Conservation (phyloP, 768 basidiomycete genomes). For the Psilocybe subaeruginosa region DNA sequence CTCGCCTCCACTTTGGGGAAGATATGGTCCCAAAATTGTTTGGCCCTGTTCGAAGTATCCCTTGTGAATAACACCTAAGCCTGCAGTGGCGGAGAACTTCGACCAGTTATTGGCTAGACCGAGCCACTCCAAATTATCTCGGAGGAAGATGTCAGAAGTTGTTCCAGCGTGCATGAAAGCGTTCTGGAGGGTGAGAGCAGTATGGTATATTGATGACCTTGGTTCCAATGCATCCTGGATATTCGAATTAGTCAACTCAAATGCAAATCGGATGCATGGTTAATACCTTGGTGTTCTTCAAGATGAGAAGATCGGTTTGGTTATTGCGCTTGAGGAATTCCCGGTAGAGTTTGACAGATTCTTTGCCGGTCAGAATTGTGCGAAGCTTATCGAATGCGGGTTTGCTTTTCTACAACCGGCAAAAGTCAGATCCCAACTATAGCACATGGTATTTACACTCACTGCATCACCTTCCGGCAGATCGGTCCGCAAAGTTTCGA, state of each 20-base stretch:
- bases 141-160: constrained; percentile 90
- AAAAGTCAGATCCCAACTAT: not conserved
- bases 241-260: constrained; percentile 7
- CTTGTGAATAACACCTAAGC: constrained; percentile 96
- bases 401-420: constrained; percentile 51
- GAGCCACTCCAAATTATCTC: constrained; percentile 97
- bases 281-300: constrained; percentile 88
- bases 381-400: constrained; percentile 74
- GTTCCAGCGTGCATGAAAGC: constrained; percentile 99
- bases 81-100: constrained; percentile 97
- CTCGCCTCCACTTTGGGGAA: constrained; percentile 78
- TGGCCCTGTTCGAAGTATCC: constrained; percentile 94
- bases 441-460: constrained; percentile 21
- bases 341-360: constrained; percentile 90
- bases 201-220: constrained; percentile 96
- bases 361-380: constrained; percentile 86
- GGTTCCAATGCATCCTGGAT: constrained; percentile 85
- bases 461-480: constrained; percentile 73
- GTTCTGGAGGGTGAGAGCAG: constrained; percentile 94
- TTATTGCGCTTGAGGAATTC: constrained; percentile 97
- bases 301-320: constrained; percentile 86
- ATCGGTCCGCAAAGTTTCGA: constrained; percentile 72
- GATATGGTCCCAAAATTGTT: constrained; percentile 91
- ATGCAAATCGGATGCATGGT: not conserved
- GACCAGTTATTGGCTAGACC: constrained; percentile 96